Conservation (phyloP, 345 rosid genomes). For the Boechera retrofracta region DNA sequence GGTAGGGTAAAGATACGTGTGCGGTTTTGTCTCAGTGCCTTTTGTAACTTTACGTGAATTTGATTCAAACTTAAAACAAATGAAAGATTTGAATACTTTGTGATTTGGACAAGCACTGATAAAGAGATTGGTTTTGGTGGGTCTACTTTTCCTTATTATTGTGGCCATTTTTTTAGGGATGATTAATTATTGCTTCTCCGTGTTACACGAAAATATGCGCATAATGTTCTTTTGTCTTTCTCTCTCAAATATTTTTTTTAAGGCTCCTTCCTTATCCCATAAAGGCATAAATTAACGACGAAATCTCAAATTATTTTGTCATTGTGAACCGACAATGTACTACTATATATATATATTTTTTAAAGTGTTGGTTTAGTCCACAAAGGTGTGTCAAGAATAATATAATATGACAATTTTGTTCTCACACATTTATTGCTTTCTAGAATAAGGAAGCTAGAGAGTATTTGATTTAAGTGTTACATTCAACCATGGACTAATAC, state of each 20-base stretch:
- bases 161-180: conserved; percentile 13
- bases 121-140: conserved; percentile 34
- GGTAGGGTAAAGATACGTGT: conserved; percentile 41
- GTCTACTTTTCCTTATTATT: conserved; percentile 16
- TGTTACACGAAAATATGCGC: conserved; percentile 44
- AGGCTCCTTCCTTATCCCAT: conserved; percentile 35
- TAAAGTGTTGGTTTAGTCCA: conserved; percentile 26
- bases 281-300: neutral
- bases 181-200: conserved; percentile 14
- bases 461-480: neutral
- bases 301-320: conserved; percentile 4
- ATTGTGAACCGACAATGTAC: conserved; percentile 11
- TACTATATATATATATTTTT: neutral
- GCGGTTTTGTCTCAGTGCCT: conserved; percentile 44
- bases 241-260: neutral
- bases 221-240: conserved; percentile 32
- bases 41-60: conserved; percentile 40
- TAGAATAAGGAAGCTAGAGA: conserved; percentile 15
- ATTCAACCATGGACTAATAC: neutral
- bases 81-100: conserved; percentile 37
- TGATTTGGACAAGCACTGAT: conserved; percentile 42
- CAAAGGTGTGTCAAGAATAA: conserved; percentile 23
- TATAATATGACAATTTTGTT: neutral
- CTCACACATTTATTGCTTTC: conserved; percentile 16
- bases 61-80: conserved; percentile 35